Base-by-base conservation (phyloP, 257 asterid genomes). In the Eucommia ulmoides region DNA sequence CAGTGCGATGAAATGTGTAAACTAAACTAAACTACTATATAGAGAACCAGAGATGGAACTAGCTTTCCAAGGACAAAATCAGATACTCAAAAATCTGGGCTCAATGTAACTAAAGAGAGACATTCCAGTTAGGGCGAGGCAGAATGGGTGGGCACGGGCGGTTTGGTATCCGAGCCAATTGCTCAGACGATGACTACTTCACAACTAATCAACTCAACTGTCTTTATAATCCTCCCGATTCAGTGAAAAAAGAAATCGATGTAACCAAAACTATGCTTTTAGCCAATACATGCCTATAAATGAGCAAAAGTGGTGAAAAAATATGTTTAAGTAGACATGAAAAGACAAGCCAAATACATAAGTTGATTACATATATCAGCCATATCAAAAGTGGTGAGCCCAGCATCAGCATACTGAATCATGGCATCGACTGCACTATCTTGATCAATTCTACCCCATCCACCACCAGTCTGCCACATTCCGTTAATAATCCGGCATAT, bases 391-490 rank as follows among this genome's bases (percentile, higher is more conserved):
- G 88, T 81, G 71, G 56, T 46, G 24, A 84, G 73, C 42, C 97
- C 93, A 42, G 84, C 78, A 69, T 77, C 86, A 33, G 93, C 74
- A 53, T 84, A 79, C 24, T 53, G 84, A 64, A 79, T 73, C 95
- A 80, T 79, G 66, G 84, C 81, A 53, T 73, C 69, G 35, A 81
- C 92, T 1, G 84, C 92, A 52, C 52, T 64, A 22, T 79, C 81
- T 52, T 64, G 49, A 26, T 82, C 86, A 44, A 77, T 71, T 58
- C 61, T 75, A 4, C 94, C 92, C 92, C 93, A 88, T 11, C 86
- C 95, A 11, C 92, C 93, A 62, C 88, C 78, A 45, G 82, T 82
- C 67, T 81, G 94, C 85, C 94, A 84, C 83, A 55, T 82, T 52
- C 94, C 97, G 60, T 79, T 79, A 49, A 79, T 77, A 51, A 81